These are phyloP conservation scores for Geosmithia morbida DNA, from an alignment of 2,329 filamentous ascomycete species.

Conservation along the genomic window DNA sequence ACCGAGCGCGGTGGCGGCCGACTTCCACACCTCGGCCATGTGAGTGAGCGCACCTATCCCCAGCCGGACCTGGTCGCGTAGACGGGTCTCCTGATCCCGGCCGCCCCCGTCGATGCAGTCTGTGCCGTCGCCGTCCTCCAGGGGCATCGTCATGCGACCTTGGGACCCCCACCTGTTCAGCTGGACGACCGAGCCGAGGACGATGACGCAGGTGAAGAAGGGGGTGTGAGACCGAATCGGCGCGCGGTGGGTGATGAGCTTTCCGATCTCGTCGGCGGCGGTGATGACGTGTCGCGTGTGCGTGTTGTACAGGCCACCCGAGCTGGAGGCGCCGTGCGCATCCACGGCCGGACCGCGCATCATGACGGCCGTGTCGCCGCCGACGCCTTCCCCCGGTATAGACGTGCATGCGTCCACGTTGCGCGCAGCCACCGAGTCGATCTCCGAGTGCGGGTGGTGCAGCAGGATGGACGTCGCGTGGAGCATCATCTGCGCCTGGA, in stretches of 20 bases:
- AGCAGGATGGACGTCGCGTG: slow-evolving; percentile 55
- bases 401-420: slow-evolving; percentile 49
- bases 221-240: slow-evolving; percentile 58
- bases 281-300: slow-evolving; percentile 72
- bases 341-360: slow-evolving; percentile 26
- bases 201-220: slow-evolving; percentile 71
- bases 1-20: slow-evolving; percentile 52
- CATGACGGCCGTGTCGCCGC: slow-evolving; percentile 40
- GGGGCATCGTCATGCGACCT: neutral
- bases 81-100: slow-evolving; percentile 29
- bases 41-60: slow-evolving; percentile 64
- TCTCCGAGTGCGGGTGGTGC: slow-evolving; percentile 64
- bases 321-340: slow-evolving; percentile 23
- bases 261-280: slow-evolving; percentile 64
- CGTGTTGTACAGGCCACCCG: slow-evolving; percentile 40
- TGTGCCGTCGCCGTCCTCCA: neutral
- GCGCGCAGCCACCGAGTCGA: slow-evolving; percentile 44
- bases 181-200: slow-evolving; percentile 66
- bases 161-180: slow-evolving; percentile 55
- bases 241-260: slow-evolving; percentile 59
- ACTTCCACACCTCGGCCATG: slow-evolving; percentile 56
- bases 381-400: neutral
- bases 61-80: slow-evolving; percentile 62
- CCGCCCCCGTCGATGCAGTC: neutral
- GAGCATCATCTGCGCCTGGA: slow-evolving; percentile 75